A percentile compares a stretch with the other conserved stretches of the same genome.
Conservation (phyloP, 2,329 filamentous ascomycete genomes). For the Pseudocercospora vitis region DNA sequence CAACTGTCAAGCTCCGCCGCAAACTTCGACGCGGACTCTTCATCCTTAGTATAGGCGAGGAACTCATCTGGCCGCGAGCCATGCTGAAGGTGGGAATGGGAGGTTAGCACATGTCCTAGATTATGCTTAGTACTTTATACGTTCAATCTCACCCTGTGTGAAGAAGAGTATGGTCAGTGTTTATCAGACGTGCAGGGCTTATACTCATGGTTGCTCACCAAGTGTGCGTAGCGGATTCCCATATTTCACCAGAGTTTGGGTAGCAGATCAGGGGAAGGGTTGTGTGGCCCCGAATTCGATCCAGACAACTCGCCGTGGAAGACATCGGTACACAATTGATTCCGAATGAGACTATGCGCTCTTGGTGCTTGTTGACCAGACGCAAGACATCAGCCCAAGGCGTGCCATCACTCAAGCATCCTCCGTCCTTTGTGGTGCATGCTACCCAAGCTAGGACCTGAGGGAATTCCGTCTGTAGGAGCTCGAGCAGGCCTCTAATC, state of each 20-base stretch:
- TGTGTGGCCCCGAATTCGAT: conserved; percentile 35
- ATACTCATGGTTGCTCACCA: too few species aligned
- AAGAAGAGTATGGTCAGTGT: too few species aligned
- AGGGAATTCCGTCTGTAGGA: conserved; percentile 43
- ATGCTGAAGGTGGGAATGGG: too few species aligned
- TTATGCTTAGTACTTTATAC: too few species aligned
- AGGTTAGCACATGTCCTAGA: too few species aligned
- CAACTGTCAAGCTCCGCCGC: conserved; percentile 15
- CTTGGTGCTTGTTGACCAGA: conserved; percentile 32
- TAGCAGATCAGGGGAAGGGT: conserved; percentile 41
- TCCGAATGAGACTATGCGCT: conserved; percentile 45
- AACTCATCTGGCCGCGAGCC: conserved; percentile 28
- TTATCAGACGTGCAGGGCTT: too few species aligned
- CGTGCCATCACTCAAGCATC: conserved; percentile 46
- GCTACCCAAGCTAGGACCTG: conserved; percentile 43
- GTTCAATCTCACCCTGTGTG: too few species aligned
- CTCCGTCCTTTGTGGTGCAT: conserved; percentile 43
- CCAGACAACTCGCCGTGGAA: conserved; percentile 38
- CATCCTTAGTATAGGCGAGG: conserved; percentile 34
- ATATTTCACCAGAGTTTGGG: conserved; percentile 51
- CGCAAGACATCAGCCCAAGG: conserved; percentile 36
- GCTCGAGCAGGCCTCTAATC: conserved; percentile 41
- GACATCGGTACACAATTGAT: conserved; percentile 48
- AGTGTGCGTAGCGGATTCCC: conserved; percentile 44
- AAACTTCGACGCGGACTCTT: conserved; percentile 13